phyloP scores from a whole-genome alignment of 805 yeast genomes.

The Nakazawaea molendinolei region DNA sequence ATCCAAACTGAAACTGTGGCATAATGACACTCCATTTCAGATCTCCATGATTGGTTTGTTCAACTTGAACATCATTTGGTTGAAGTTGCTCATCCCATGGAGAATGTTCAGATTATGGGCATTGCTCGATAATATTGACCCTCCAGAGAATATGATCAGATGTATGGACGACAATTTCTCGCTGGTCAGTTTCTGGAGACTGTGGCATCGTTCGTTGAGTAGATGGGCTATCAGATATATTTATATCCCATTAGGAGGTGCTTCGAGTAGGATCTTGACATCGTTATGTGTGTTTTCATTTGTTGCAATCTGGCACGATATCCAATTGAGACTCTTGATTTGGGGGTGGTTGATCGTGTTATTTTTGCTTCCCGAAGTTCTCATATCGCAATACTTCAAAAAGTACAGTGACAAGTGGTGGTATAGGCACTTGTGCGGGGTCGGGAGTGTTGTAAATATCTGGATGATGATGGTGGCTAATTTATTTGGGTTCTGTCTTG shows the following conservation, averaged over 20 bases:
- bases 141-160: conserved; percentile 96
- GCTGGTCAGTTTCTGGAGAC: conserved; percentile 95
- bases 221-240: conserved; percentile 86
- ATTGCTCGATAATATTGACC: conserved; percentile 84
- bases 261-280: conserved; percentile 62
- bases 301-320: conserved; percentile 98
- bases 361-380: conserved; percentile 80
- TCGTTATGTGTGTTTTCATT: conserved; percentile 84
- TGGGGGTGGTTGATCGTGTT: conserved; percentile 97
- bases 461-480: conserved; percentile 99
- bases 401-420: conserved; percentile 40
- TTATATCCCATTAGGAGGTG: conserved; percentile 89
- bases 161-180: conserved; percentile 93
- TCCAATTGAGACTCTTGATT: conserved; percentile 72
- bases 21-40: conserved; percentile 83
- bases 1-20: conserved; percentile 85
- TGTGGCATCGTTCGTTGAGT: conserved; percentile 95
- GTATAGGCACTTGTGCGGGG: conserved; percentile 77
- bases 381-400: conserved; percentile 40
- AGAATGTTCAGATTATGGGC: conserved; percentile 91
- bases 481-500: conserved; percentile 89
- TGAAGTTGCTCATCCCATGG: conserved; percentile 93
- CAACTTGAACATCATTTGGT: conserved; percentile 87
- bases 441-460: conserved; percentile 83
- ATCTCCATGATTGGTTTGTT: conserved; percentile 91